Evolutionary conservation across 176 grass and related monocot species (phyloP).

Genomic region (Pharus latifolius): DNA sequence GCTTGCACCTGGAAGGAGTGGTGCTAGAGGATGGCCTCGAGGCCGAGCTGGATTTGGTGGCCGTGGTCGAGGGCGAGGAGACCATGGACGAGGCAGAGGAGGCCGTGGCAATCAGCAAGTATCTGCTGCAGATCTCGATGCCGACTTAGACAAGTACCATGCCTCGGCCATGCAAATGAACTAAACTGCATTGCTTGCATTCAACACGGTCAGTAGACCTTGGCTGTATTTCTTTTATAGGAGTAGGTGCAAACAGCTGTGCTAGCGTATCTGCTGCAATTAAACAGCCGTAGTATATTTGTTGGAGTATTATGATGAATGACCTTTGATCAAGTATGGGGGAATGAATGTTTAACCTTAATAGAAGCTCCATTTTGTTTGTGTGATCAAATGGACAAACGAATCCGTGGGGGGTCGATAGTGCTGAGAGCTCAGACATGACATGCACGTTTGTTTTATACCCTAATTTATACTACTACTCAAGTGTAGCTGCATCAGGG

Average conservation of each 20-base stretch:
- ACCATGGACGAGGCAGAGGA: conserved; percentile 5
- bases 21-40: conserved; percentile 10
- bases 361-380: too few species aligned
- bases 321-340: too few species aligned
- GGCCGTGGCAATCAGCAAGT: not conserved
- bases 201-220: not conserved
- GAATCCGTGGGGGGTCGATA: too few species aligned
- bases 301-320: too few species aligned
- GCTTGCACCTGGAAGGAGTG: conserved; percentile 12
- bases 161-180: conserved; percentile 31
- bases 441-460: too few species aligned
- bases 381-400: too few species aligned
- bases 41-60: not conserved
- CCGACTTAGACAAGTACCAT: conserved; percentile 48
- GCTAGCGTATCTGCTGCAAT: too few species aligned
- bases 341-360: too few species aligned
- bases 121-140: conserved; percentile 47
- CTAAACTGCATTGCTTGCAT: conserved; percentile 1
- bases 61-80: conserved; percentile 1
- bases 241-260: conserved; percentile 12
- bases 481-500: too few species aligned
- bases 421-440: too few species aligned
- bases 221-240: not conserved
- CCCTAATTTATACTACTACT: too few species aligned
- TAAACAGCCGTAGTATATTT: too few species aligned